Conservation (phyloP, 176 grass and related monocot species). For the Zizania latifolia region DNA sequence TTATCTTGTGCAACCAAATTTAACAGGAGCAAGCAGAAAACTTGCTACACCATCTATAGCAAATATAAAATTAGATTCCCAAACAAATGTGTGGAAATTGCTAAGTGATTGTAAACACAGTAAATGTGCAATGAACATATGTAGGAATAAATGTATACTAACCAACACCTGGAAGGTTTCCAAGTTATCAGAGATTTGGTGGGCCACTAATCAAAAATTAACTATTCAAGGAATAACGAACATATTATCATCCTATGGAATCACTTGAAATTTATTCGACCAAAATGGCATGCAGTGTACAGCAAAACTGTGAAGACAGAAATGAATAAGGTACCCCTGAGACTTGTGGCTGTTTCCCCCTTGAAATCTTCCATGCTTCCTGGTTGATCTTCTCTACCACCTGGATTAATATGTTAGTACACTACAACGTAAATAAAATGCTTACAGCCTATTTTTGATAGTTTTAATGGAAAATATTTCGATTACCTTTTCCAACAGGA, state of each 20-base stretch:
- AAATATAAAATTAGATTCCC: background rate
- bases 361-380: slow-evolving; percentile 51
- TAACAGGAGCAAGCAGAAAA: background rate
- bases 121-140: background rate
- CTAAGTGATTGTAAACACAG: background rate
- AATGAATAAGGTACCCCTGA: slow-evolving; percentile 18
- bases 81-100: background rate
- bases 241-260: background rate
- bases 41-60: background rate
- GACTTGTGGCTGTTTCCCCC: slow-evolving; percentile 30
- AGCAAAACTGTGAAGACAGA: slow-evolving; percentile 1
- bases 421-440: background rate
- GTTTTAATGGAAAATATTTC: slow-evolving; percentile 28
- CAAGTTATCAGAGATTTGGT: slow-evolving; percentile 9
- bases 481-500: slow-evolving; percentile 59
- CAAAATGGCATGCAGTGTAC: slow-evolving; percentile 1
- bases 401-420: slow-evolving; percentile 5
- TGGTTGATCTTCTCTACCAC: slow-evolving; percentile 51
- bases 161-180: slow-evolving; percentile 7
- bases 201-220: background rate
- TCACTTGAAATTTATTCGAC: slow-evolving; percentile 14
- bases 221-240: background rate
- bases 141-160: background rate
- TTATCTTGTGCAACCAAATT: background rate
- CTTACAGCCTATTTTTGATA: slow-evolving; percentile 43